Conservation (phyloP, 1,284 basidiomycete genomes). For the Anthracocystis setariae region DNA sequence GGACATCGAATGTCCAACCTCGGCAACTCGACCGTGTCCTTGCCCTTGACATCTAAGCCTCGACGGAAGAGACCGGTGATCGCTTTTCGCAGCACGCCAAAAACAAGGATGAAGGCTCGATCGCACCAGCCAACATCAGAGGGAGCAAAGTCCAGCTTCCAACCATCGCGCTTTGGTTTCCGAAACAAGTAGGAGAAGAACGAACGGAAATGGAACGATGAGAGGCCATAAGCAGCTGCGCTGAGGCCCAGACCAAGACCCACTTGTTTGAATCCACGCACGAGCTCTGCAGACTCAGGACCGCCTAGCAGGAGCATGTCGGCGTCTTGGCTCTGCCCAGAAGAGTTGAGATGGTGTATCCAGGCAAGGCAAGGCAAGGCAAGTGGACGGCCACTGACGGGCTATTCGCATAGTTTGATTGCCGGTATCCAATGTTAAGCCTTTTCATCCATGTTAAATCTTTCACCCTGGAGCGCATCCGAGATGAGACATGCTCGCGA, state of each 20-base stretch:
- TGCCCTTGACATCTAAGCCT: background rate
- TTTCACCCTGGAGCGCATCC: no score
- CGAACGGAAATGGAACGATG: slow-evolving; percentile 10
- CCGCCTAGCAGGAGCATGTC: background rate
- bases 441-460: no score
- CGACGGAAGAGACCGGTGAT: background rate
- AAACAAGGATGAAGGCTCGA: slow-evolving; percentile 8
- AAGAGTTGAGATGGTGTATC: background rate
- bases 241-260: slow-evolving; percentile 15
- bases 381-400: no score
- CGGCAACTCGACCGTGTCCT: slow-evolving; percentile 15
- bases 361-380: no score
- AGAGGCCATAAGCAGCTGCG: slow-evolving; percentile 5
- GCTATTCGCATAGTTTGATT: no score
- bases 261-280: slow-evolving; percentile 1
- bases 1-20: slow-evolving; percentile 20
- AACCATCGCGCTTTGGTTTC: background rate
- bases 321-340: background rate
- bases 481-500: no score
- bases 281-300: background rate
- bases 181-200: slow-evolving; percentile 18
- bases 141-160: slow-evolving; percentile 19
- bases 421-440: no score
- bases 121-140: slow-evolving; percentile 17
- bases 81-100: slow-evolving; percentile 15